Percentiles rank a stretch among this genome's conserved stretches.
These are phyloP conservation scores for Escallonia rubra DNA, from an alignment of 129 eudicot species.

Conservation along the genomic window DNA sequence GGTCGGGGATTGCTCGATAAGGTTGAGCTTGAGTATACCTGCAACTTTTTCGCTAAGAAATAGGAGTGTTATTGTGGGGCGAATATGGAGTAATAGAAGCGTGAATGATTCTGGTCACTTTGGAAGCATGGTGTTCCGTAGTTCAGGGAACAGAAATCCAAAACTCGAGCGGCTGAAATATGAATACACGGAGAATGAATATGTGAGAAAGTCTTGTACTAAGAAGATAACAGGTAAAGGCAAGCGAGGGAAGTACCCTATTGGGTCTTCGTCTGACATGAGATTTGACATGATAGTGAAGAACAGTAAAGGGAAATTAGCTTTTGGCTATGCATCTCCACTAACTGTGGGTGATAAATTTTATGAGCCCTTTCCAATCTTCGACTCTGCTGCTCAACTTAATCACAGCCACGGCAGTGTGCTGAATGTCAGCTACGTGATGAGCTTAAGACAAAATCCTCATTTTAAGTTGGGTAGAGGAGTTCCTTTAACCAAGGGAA, in stretches of 20 bases:
- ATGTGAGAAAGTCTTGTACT: conserved; percentile 32
- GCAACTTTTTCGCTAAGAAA: conserved; percentile 41
- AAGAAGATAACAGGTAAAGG: conserved; percentile 24
- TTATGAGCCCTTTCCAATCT: conserved; percentile 17
- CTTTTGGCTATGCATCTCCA: conserved; percentile 69
- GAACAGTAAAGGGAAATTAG: conserved; percentile 43
- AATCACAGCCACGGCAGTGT: conserved; percentile 22
- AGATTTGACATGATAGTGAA: conserved; percentile 68
- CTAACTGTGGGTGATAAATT: conserved; percentile 43
- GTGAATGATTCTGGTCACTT: conserved; percentile 44
- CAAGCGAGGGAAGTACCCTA: conserved; percentile 45
- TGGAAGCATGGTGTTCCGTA: conserved; percentile 40
- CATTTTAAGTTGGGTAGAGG: conserved; percentile 49
- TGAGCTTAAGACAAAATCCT: conserved; percentile 34
- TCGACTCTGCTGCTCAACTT: conserved; percentile 5
- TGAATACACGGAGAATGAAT: conserved; percentile 49
- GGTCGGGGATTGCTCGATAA: conserved; percentile 56
- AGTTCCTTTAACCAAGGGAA: conserved; percentile 10
- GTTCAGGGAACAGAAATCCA: conserved; percentile 31
- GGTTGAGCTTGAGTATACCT: conserved; percentile 71
- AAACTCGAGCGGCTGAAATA: conserved; percentile 35
- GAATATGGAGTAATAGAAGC: conserved; percentile 68
- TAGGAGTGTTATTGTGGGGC: conserved; percentile 67
- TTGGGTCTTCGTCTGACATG: conserved; percentile 57
- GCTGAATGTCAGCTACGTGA: conserved; percentile 60